These are phyloP conservation scores for Tricholoma sp. DNA, from an alignment of 768 basidiomycete genomes.

Conservation along the genomic window DNA sequence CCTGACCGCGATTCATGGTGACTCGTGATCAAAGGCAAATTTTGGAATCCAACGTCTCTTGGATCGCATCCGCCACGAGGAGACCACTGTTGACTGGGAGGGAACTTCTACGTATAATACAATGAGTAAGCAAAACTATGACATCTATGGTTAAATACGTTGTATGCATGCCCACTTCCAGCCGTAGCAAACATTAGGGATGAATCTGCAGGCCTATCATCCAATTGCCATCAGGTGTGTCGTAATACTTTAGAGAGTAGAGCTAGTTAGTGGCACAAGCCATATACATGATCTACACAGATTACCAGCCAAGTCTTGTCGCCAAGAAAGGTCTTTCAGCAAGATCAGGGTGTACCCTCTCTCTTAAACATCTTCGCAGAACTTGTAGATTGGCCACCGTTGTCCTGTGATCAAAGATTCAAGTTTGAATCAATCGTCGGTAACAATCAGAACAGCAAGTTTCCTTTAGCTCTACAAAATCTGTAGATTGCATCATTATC, in stretches of 20 bases:
- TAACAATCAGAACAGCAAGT: too few species aligned
- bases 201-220: constrained; percentile 65
- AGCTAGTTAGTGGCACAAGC: not conserved
- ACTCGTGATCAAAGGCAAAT: constrained; percentile 52
- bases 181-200: constrained; percentile 78
- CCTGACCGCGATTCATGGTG: constrained; percentile 8
- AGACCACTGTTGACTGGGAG: constrained; percentile 79
- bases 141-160: constrained; percentile 40
- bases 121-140: not conserved
- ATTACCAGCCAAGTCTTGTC: constrained; percentile 86
- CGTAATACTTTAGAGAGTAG: constrained; percentile 66
- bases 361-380: constrained; percentile 47
- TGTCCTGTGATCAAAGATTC: too few species aligned
- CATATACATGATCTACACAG: not conserved
- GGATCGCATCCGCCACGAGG: constrained; percentile 68
- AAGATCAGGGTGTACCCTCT: constrained; percentile 75
- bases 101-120: constrained; percentile 54
- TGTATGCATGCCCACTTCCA: constrained; percentile 86
- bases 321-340: constrained; percentile 62
- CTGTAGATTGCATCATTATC: too few species aligned
- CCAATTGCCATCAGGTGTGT: constrained; percentile 85
- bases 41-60: constrained; percentile 57
- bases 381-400: constrained; percentile 38
- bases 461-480: too few species aligned
- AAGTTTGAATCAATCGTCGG: too few species aligned